Evolutionary conservation across 495 filamentous ascomycete species (phyloP).

Genomic region (Chaetomium fimeti): DNA sequence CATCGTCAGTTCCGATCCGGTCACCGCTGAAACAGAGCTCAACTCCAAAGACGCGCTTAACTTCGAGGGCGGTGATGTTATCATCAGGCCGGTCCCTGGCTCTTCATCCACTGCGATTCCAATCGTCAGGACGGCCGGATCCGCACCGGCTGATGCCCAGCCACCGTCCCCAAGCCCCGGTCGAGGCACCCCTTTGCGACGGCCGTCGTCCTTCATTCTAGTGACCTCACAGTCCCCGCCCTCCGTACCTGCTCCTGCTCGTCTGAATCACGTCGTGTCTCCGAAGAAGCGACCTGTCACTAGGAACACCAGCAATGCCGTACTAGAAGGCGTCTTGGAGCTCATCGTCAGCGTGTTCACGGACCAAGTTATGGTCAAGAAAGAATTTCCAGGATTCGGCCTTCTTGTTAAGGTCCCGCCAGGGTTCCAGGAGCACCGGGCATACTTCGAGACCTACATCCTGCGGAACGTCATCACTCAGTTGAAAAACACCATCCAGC

Average conservation of each 20-base stretch:
- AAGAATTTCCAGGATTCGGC: conserved; percentile 88
- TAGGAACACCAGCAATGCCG: conserved; percentile 59
- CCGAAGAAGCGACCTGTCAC: conserved; percentile 53
- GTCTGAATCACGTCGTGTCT: conserved; percentile 60
- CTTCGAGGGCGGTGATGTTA: conserved; percentile 82
- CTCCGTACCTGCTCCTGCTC: conserved; percentile 55
- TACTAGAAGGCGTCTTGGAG: conserved; percentile 73
- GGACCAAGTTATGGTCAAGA: conserved; percentile 76
- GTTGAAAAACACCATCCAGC: conserved; percentile 64
- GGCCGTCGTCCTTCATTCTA: conserved; percentile 86
- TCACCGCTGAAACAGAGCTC: conserved; percentile 78
- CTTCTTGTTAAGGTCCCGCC: conserved; percentile 87
- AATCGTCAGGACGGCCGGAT: conserved; percentile 67
- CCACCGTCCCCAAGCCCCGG: conserved; percentile 39
- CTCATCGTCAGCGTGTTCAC: conserved; percentile 74
- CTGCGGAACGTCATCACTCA: conserved; percentile 71
- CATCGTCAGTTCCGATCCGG: conserved; percentile 76
- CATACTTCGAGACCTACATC: conserved; percentile 90
- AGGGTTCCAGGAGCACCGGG: conserved; percentile 88
- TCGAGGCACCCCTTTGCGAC: conserved; percentile 59
- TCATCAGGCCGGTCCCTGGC: conserved; percentile 69
- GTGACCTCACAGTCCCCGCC: conserved; percentile 66
- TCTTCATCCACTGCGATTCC: conserved; percentile 52
- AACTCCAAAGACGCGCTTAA: conserved; percentile 75
- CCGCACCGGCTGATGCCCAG: conserved; percentile 50